Conservation (phyloP, 1,139 yeast species). For the Yamadazyma atmosphaerica region DNA sequence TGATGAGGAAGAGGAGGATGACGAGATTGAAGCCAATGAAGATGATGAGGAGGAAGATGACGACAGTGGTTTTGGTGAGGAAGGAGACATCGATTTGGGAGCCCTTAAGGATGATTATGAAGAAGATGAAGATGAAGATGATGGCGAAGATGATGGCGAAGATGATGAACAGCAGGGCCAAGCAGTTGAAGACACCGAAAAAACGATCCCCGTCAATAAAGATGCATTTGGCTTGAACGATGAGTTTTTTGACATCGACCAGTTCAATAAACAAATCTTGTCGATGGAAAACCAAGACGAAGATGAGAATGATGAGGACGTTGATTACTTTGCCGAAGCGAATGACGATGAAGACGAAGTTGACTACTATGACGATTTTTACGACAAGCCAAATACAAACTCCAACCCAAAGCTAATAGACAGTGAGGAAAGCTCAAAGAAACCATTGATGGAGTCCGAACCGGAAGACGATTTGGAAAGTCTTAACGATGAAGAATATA, state of each 20-base stretch:
- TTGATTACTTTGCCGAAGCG: slow-evolving; percentile 61
- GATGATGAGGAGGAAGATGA: slow-evolving; percentile 8
- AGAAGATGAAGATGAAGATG: slow-evolving; percentile 19
- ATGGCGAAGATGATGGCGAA: slow-evolving; percentile 21
- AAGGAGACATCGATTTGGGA: slow-evolving; percentile 8
- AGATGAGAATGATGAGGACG: slow-evolving; percentile 45
- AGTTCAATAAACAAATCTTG: slow-evolving; percentile 77
- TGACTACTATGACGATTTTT: slow-evolving; percentile 73
- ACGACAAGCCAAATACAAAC: slow-evolving; percentile 48
- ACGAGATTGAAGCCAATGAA: slow-evolving; percentile 7
- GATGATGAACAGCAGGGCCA: slow-evolving; percentile 18
- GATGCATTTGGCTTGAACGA: slow-evolving; percentile 76
- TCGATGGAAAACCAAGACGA: slow-evolving; percentile 64
- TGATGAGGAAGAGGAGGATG: slow-evolving; percentile 14
- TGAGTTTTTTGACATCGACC: slow-evolving; percentile 81
- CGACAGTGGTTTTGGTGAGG: neutral
- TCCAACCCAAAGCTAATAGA: slow-evolving; percentile 8
- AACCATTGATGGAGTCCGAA: slow-evolving; percentile 15
- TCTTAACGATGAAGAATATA: slow-evolving; percentile 47
- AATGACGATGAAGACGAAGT: slow-evolving; percentile 57
- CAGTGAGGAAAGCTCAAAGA: slow-evolving; percentile 10
- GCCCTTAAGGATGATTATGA: slow-evolving; percentile 13
- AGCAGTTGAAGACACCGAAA: slow-evolving; percentile 15
- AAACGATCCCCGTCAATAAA: slow-evolving; percentile 24
- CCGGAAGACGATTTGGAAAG: slow-evolving; percentile 30